Percentiles rank a stretch among this genome's conserved stretches.
Evolutionary conservation across 768 basidiomycete genomes (phyloP).

Genomic region (Tylopilus balloui): DNA sequence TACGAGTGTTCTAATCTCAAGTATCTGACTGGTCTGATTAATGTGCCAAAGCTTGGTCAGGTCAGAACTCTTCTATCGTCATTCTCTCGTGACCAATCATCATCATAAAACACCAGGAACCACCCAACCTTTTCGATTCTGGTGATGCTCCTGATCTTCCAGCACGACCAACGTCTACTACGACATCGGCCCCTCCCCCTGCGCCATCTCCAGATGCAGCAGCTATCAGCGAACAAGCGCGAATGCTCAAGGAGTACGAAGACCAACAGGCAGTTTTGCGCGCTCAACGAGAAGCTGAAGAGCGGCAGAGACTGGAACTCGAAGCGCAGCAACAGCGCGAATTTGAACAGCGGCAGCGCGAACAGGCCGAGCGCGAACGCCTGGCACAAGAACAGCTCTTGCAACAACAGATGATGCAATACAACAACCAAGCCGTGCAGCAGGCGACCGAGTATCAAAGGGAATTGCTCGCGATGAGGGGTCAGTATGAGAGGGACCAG

Average conservation of each 20-base stretch:
- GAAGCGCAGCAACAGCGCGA: slow-evolving; percentile 80
- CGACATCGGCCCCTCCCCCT: slow-evolving; percentile 61
- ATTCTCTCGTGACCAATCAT: not conserved
- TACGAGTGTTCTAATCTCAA: slow-evolving; percentile 99
- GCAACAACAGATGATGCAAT: slow-evolving; percentile 78
- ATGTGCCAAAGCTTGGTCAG: slow-evolving; percentile 94
- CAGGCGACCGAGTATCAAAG: slow-evolving; percentile 82
- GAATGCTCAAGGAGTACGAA: slow-evolving; percentile 94
- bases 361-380: slow-evolving; percentile 85
- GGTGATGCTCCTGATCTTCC: slow-evolving; percentile 85
- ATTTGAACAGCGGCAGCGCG: slow-evolving; percentile 82
- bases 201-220: slow-evolving; percentile 66
- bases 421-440: slow-evolving; percentile 71
- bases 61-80: slow-evolving; percentile 35
- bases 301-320: slow-evolving; percentile 69
- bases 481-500: slow-evolving; percentile 97
- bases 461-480: slow-evolving; percentile 87
- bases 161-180: slow-evolving; percentile 61
- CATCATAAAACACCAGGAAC: slow-evolving; percentile 55
- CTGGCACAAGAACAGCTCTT: slow-evolving; percentile 85
- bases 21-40: slow-evolving; percentile 94
- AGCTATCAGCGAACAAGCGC: slow-evolving; percentile 84
- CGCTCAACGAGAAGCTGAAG: slow-evolving; percentile 77
- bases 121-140: slow-evolving; percentile 86
- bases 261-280: slow-evolving; percentile 89